Evolutionary conservation across 352 stramenopile species (phyloP), one percentile per base, ranked within the genome.

Genomic region (Phytophthora podocarpi): DNA sequence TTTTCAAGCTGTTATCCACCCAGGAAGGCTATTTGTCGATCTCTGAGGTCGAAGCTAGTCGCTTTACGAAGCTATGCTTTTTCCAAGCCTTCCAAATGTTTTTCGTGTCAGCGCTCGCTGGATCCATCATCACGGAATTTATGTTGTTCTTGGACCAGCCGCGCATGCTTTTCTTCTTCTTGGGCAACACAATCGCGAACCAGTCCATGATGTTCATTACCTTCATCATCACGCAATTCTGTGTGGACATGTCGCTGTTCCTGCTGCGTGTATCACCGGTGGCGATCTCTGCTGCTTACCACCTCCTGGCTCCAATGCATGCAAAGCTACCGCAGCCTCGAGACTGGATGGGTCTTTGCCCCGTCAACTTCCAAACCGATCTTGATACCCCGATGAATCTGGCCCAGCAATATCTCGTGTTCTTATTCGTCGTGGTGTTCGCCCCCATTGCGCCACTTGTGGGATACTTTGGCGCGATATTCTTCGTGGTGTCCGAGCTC

Each of bases 11-110:
- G 30, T 45, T 93, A 5, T 80, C 84, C 2, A 80, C 63, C 3
- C 73, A 74, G 28, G 84, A 93, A 60, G 84, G 84, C 24, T 77
- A 93, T 54, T 51, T 86, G 26, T 90, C 84, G 15, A 70, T 75
- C 18, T 85, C 83, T 23, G 76, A 89, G 41, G 76, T 93, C 12
- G 71, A 87, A 46, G 82, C 82, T 13, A 87, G 72, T 45, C 74
- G 85, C 11, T 93, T 93, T 55, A 76, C 76, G 12, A 93, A 93
- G 65, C 65, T 93, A 2, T 82, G 75, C 58, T 86, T 82, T 59
- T 91, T 89, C 50, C 84, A 93, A 60, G 70, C 89, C 24, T 84
- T 93, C 55, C 82, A 91, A 61, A 89, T 90, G 73, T 93, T 93
- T 39, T 93, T 93, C 51, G 82, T 93, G 26, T 84, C 84, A 24